Conservation (phyloP, 108 stramenopile genomes). For the Cyclostephanos invisitatus region DNA sequence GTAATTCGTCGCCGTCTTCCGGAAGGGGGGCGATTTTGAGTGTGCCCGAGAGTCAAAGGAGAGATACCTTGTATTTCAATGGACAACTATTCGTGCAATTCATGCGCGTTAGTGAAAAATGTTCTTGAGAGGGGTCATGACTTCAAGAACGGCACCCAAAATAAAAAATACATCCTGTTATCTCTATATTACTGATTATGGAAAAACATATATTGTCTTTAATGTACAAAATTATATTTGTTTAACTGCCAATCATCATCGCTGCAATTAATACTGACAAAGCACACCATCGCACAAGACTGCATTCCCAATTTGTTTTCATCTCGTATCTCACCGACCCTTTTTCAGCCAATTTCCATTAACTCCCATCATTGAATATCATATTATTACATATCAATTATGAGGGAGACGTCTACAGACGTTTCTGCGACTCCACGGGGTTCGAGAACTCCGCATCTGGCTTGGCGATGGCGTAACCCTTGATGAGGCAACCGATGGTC, state of each 20-base stretch:
- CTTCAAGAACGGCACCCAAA: too few species aligned
- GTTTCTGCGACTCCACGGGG: constrained; percentile 94
- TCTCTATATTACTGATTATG: too few species aligned
- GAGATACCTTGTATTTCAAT: too few species aligned
- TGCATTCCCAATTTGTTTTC: neutral
- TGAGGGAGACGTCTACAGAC: constrained; percentile 71
- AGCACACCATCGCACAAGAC: neutral
- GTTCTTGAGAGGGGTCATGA: too few species aligned
- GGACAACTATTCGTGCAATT: too few species aligned
- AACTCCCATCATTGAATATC: neutral
- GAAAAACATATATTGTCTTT: neutral
- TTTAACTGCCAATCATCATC: neutral
- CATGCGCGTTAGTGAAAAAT: too few species aligned
- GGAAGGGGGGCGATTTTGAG: too few species aligned
- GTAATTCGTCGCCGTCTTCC: too few species aligned
- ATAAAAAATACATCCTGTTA: too few species aligned
- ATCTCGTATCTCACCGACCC: too few species aligned
- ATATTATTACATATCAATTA: neutral
- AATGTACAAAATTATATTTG: constrained; percentile 1
- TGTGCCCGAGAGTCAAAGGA: too few species aligned
- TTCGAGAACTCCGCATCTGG: constrained; percentile 94
- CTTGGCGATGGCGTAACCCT: constrained; percentile 93
- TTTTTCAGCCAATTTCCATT: neutral
- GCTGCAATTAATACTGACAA: neutral
- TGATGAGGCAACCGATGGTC: constrained; percentile 94